These are phyloP conservation scores for Furcasterigmium furcatum DNA, from an alignment of 2,329 filamentous ascomycete species.

Conservation along the genomic window DNA sequence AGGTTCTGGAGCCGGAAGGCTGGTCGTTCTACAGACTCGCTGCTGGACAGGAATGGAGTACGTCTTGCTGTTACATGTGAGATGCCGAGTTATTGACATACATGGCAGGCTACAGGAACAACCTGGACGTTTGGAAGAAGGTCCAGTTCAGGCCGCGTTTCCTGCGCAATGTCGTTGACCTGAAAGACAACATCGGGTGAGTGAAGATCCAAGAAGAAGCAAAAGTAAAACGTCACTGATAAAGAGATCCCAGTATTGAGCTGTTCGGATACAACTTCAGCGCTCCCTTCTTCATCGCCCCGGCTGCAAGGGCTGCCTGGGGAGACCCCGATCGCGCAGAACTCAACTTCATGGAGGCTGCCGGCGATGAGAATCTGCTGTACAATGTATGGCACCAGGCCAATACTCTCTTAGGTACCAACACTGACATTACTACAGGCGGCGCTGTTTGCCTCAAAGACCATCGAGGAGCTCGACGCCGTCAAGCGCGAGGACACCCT, in stretches of 20 bases:
- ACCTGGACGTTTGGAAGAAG: constrained; percentile 44
- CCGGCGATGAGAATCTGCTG: constrained; percentile 39
- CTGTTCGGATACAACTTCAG: constrained; percentile 44
- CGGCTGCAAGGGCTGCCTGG: constrained; percentile 39
- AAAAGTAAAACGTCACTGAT: not conserved
- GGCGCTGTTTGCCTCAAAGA: constrained; percentile 25
- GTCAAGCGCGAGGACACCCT: constrained; percentile 18
- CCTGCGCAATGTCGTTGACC: constrained; percentile 30
- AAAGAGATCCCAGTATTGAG: constrained; percentile 23
- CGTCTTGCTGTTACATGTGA: not conserved
- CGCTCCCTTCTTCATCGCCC: constrained; percentile 46
- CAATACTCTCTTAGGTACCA: no score
- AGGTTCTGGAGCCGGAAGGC: constrained; percentile 32
- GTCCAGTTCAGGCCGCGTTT: constrained; percentile 39
- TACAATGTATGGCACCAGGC: constrained; percentile 29
- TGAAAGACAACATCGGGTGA: constrained; percentile 28
- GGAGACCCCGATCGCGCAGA: constrained; percentile 38
- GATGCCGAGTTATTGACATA: not conserved
- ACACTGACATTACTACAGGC: constrained; percentile 9
- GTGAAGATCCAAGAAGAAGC: not conserved
- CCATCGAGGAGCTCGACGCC: constrained; percentile 28
- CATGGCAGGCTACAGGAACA: constrained; percentile 39
- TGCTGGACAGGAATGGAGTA: constrained; percentile 43
- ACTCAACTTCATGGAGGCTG: constrained; percentile 42
- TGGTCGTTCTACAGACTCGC: constrained; percentile 49